Evolutionary conservation across 352 stramenopile species (phyloP), one percentile per base, ranked within the genome.

Genomic region (Discostella stelligera): DNA sequence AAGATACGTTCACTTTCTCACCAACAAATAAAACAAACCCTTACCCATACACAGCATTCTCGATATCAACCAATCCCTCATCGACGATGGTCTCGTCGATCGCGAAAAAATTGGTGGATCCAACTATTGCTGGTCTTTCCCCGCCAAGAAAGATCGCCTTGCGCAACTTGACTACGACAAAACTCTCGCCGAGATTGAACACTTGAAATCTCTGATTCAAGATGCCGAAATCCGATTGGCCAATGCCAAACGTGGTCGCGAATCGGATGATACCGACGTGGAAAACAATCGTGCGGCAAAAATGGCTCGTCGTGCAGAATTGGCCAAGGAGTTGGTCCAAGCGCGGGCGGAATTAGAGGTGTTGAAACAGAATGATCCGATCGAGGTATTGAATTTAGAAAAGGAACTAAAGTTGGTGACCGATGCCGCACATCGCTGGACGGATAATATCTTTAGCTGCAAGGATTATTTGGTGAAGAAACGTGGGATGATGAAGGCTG

Each of bases 41-140:
- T 14, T 7, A 9, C 7, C 37, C 11, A 44, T 14, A 10, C 37
- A 10, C 37, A 84, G 78, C 59, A 83, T 93, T 32, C 52, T 58
- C 9, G 85, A 93, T n/a, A 84, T 90, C 56, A 87, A 91, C 78
- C 66, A 88, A 54, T 52, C 68, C n/a, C 74, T 93, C 14, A 72
- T 89, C 9, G 88, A 93, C 58, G 88, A 92, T 70, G 74, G 59
- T 32, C 62, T 93, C 0, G 86, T 93, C 2, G 76, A 89, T 27
- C 91, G 88, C 60, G 76, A 86, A 27, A 93, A 93, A 67, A 91
- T 93, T 69, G 88, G 88, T n/a, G 86, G 86, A n/a, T 83, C 74
- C 23, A 93, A 92, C 52, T 93, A 89, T 62, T 93, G 85, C 59
- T 93, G 88, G 88, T 82, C 67, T n/a, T 93, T 93, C 70, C 86